Base-by-base conservation (phyloP, 768 basidiomycete species). In the Leccinellum rugosiceps region DNA sequence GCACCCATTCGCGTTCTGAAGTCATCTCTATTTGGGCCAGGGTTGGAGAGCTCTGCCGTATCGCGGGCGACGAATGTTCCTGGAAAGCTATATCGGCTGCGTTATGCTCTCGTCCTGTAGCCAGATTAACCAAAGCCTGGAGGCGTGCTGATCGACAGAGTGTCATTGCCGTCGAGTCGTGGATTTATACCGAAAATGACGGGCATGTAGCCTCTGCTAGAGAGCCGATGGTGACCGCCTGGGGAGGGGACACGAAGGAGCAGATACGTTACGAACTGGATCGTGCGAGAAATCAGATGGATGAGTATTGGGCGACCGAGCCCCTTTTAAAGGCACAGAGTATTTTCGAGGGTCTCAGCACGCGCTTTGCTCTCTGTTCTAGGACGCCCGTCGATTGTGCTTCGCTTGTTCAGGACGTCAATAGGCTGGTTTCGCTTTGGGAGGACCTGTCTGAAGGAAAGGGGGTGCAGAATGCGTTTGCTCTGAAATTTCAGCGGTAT, bases 81-180 rank as follows among this genome's bases (percentile, higher is more conserved):
- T 94, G 88, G 88, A 80, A 76, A 43, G 90, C 90, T 2, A 86
- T 93, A 52, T 72, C 71, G n/a, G 76, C 79, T 13, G 92, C 87
- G 7, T 68, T 93, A 15, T 89, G 87, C 59, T 85, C 87, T 15
- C 76, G 85, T 26, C 87, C 92, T 17, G 78, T 94, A 21, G 88
- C 90, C 9, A 75, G 92, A 35, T 70, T 93, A 50, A 87, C 86
- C 50, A 91, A 90, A 69, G 88, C 79, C 6, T 94, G 92, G 92
- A 84, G 83, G 63, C 77, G 90, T 19, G 87, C 89, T 0, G 87
- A 90, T 57, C 68, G 81, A 0, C 75, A 78, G 21, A 82, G 83
- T 17, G 63, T 85, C 47, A 75, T 78, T 8, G 79, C 77, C 3
- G 79, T 90, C 28, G 87, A 90, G 60, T 76, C 78, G 3, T 92